Evolutionary conservation across 1,284 basidiomycete species (phyloP).

Genomic region (Moesziomyces sp.): DNA sequence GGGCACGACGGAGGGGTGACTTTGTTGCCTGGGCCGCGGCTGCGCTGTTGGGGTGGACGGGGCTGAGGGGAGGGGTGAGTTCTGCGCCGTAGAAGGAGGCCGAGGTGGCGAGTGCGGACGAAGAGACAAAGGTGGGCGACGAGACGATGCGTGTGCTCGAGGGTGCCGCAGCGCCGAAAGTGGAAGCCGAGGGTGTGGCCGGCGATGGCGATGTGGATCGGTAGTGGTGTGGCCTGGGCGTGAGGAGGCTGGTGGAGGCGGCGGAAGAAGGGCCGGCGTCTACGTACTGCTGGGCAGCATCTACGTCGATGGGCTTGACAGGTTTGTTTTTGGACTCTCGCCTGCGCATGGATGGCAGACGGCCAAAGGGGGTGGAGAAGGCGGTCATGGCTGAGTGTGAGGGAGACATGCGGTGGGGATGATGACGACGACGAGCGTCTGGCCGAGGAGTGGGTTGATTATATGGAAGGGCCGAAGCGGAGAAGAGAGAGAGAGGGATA

Average conservation of each 20-base stretch:
- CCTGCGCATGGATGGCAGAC: constrained; percentile 21
- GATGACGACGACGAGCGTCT: background rate
- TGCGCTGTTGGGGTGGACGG: constrained; percentile 6
- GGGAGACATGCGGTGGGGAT: background rate
- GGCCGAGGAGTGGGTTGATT: too few species aligned
- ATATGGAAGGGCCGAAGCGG: too few species aligned
- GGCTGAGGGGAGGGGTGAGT: constrained; percentile 33
- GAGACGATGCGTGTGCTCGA: constrained; percentile 24
- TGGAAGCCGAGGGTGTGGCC: constrained; percentile 14
- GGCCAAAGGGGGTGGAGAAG: constrained; percentile 21
- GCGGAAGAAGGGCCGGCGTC: constrained; percentile 25
- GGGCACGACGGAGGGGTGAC: constrained; percentile 32
- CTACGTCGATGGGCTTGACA: constrained; percentile 43
- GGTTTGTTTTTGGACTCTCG: constrained; percentile 17
- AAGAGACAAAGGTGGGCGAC: constrained; percentile 32
- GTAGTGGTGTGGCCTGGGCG: constrained; percentile 26
- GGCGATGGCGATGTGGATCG: constrained; percentile 17
- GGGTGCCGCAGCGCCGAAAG: constrained; percentile 1
- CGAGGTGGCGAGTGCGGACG: constrained; percentile 9
- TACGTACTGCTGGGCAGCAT: constrained; percentile 28
- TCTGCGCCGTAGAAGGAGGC: constrained; percentile 4
- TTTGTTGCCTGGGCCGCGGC: constrained; percentile 15
- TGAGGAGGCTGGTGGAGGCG: constrained; percentile 21
- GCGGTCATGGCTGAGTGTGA: constrained; percentile 9
- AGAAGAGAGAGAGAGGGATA: too few species aligned